Evolutionary conservation across 179 eudicot genomes (phyloP).

Genomic region (Carnegiea gigantea): DNA sequence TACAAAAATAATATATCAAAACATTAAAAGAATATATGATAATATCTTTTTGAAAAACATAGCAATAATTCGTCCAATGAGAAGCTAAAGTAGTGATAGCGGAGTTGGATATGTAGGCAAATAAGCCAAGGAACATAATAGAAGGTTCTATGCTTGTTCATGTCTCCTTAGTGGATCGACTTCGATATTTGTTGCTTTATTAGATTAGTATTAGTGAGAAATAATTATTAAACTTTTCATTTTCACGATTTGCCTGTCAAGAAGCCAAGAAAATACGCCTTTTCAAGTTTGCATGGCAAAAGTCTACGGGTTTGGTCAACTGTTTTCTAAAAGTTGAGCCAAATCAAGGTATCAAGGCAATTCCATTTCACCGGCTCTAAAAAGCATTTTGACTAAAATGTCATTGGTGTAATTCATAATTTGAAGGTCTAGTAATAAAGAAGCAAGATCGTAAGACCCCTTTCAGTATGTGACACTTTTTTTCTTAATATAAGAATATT

Average conservation of each 20-base stretch:
- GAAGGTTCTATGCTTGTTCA: slow-evolving; percentile 37
- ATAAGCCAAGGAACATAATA: slow-evolving; percentile 22
- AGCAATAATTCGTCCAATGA: neutral
- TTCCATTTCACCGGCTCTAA: neutral
- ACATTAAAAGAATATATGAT: no score
- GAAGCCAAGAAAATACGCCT: slow-evolving; percentile 2
- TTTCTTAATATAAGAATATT: no score
- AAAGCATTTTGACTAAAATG: neutral
- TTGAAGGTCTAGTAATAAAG: neutral
- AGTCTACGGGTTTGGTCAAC: slow-evolving; percentile 4
- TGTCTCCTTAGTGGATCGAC: slow-evolving; percentile 29
- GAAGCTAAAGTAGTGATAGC: neutral
- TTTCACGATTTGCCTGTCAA: neutral
- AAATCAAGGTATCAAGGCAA: neutral
- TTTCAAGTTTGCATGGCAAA: neutral
- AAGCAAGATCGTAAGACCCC: neutral
- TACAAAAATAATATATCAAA: no score
- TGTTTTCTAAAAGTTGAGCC: slow-evolving; percentile 4
- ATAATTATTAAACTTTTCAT: neutral
- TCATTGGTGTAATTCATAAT: neutral
- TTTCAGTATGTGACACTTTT: no score
- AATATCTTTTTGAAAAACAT: no score
- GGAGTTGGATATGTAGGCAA: neutral
- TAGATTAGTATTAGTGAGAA: neutral
- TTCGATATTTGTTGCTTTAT: neutral